These are phyloP conservation scores for Vicia sativa DNA, from an alignment of 306 rosid species.

Conservation along the genomic window DNA sequence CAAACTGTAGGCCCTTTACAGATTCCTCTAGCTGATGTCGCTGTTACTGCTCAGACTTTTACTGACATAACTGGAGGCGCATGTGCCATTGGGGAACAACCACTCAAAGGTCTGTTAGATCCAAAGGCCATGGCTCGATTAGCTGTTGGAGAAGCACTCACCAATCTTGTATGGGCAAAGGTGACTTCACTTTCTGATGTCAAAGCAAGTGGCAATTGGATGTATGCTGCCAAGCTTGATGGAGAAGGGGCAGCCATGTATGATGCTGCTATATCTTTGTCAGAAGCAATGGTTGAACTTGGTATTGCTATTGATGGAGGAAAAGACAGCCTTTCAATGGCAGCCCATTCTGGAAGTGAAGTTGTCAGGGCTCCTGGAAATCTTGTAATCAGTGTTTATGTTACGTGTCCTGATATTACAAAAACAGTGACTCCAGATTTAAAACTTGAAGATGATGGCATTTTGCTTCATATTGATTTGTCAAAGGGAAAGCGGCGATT, in stretches of 20 bases:
- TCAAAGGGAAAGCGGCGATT: too few species aligned
- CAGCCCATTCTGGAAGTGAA: too few species aligned
- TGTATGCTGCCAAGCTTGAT: constrained; percentile 93
- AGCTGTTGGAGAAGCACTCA: constrained; percentile 94
- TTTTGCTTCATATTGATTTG: too few species aligned
- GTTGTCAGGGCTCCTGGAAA: too few species aligned
- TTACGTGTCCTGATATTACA: too few species aligned
- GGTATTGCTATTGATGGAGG: constrained; percentile 96
- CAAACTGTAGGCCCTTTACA: constrained; percentile 94
- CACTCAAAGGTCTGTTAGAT: constrained; percentile 79
- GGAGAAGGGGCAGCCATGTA: constrained; percentile 96
- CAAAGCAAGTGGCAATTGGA: constrained; percentile 95
- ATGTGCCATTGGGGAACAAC: constrained; percentile 71
- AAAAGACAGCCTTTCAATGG: constrained; percentile 86
- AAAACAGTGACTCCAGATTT: too few species aligned
- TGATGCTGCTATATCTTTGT: constrained; percentile 75
- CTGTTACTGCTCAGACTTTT: too few species aligned
- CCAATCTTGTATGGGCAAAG: constrained; percentile 95
- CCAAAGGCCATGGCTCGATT: constrained; percentile 96
- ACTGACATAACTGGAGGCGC: too few species aligned
- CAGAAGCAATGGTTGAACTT: constrained; percentile 84
- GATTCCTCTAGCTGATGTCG: constrained; percentile 78
- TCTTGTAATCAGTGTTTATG: too few species aligned
- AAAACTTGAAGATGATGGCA: too few species aligned
- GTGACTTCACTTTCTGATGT: constrained; percentile 84